Evolutionary conservation across 306 rosid species (phyloP).

Genomic region (Vigna trinervia): DNA sequence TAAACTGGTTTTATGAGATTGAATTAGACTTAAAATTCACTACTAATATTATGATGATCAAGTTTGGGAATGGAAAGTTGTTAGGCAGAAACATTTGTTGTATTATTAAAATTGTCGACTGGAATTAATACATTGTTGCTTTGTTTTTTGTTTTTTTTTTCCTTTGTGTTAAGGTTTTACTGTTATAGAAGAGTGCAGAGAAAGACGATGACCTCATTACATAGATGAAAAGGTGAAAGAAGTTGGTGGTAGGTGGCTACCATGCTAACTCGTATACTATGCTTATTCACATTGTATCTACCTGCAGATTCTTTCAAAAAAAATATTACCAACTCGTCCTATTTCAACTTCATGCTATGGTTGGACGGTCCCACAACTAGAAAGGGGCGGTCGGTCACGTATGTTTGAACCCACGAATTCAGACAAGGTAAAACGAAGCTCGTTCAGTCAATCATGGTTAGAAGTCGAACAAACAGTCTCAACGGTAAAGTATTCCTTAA

Average conservation of each 20-base stretch:
- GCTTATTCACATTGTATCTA: not conserved
- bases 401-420: too few relatives aligned
- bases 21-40: too few relatives aligned
- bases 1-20: too few relatives aligned
- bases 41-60: too few relatives aligned
- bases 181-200: not conserved
- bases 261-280: not conserved
- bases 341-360: not conserved
- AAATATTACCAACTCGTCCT: not conserved
- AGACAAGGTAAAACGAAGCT: too few relatives aligned
- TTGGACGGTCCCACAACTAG: too few relatives aligned
- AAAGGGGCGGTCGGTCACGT: too few relatives aligned
- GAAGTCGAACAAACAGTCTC: too few relatives aligned
- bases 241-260: slow-evolving; percentile 38
- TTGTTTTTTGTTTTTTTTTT: not conserved
- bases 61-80: not conserved
- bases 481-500: too few relatives aligned
- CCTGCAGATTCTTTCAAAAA: not conserved
- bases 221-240: not conserved
- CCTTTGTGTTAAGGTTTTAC: not conserved
- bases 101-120: not conserved
- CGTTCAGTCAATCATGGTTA: too few relatives aligned
- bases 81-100: not conserved
- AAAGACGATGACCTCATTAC: not conserved
- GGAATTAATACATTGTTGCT: not conserved